These are phyloP conservation scores for Blastobotrys proliferans DNA, from an alignment of 1,139 yeast species.

Conservation along the genomic window DNA sequence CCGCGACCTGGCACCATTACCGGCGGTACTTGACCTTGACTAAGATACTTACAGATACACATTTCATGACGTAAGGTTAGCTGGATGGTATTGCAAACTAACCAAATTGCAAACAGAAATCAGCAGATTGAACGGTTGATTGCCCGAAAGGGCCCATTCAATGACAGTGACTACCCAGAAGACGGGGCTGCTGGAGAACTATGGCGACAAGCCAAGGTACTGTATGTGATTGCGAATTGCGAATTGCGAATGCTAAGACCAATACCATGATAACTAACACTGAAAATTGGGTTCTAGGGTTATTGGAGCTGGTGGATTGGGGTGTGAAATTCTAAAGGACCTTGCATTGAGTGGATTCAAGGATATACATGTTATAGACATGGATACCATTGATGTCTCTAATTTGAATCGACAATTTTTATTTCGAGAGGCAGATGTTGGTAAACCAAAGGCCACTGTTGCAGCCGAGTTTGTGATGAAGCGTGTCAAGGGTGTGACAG, in stretches of 20 bases:
- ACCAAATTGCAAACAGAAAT: neutral
- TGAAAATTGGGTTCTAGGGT: slow-evolving; percentile 17
- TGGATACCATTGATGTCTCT: slow-evolving; percentile 91
- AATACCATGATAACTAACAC: neutral
- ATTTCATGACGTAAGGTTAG: no score
- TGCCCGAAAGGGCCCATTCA: slow-evolving; percentile 37
- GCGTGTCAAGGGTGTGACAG: slow-evolving; percentile 46
- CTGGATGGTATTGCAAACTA: no score
- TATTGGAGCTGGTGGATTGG: slow-evolving; percentile 94
- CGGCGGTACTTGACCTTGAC: no score
- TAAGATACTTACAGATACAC: no score
- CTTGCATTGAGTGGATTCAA: slow-evolving; percentile 73
- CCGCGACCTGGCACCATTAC: no score
- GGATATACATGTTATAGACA: slow-evolving; percentile 78
- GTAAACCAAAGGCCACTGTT: slow-evolving; percentile 71
- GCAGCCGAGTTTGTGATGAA: slow-evolving; percentile 62
- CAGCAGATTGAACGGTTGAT: slow-evolving; percentile 17
- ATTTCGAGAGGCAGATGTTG: slow-evolving; percentile 70
- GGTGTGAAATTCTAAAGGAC: slow-evolving; percentile 88
- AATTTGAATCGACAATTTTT: slow-evolving; percentile 88
- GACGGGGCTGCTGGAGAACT: slow-evolving; percentile 32
- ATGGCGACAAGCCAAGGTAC: slow-evolving; percentile 33
- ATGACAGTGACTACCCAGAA: slow-evolving; percentile 35
- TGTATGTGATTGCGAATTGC: slow-evolving; percentile 16
- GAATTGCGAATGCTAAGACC: neutral